Evolutionary conservation across 2,329 filamentous ascomycete species (phyloP), one percentile per base, ranked within the genome.

Genomic region (Lecanicillium sp.): DNA sequence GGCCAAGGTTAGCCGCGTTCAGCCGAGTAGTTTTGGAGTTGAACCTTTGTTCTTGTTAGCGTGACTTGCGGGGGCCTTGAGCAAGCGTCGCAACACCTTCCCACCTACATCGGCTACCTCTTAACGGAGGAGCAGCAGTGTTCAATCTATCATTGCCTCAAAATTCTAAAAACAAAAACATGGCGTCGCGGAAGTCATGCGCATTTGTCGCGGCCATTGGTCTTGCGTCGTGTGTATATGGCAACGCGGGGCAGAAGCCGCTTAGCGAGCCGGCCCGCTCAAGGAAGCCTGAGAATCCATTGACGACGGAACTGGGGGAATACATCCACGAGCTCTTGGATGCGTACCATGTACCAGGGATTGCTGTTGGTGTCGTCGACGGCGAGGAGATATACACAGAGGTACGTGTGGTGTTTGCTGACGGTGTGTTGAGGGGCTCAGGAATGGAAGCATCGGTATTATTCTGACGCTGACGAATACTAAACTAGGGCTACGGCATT

Each of bases 301-400:
- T 52, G 15, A 46, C 40, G 11, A 32, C 33, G 10, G 43, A 42
- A 2, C 32, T 48, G 12, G 34, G 32, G 2, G 20, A 32, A 5
- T 42, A 41, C 10, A 35, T 44, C n/a, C 34, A 44, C 11, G 32
- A 43, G 25, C 15, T 31, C 12, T 41, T 59, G 11, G 37, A 52
- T 4, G 17, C 58, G 32, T 73, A 62, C 61, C 62, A 68, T 37
- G 64, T 72, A 7, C 70, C 71, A 2, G 72, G 69, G 0, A 38
- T 74, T 5, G 59, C 70, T 2, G 58, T 75, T 15, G 67, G 64
- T 0, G 58, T 75, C 17, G 53, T 73, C 12, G 63, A 72, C 42
- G 64, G 63, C 3, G 55, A 69, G 11, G 45, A 62, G 4, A 64
- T 59, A 6, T 65, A 56, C 50, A 47, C 60, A 4, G 52, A 63